Conservation (phyloP, 2,329 filamentous ascomycete genomes). For the Alternaria angustiovoidea region DNA sequence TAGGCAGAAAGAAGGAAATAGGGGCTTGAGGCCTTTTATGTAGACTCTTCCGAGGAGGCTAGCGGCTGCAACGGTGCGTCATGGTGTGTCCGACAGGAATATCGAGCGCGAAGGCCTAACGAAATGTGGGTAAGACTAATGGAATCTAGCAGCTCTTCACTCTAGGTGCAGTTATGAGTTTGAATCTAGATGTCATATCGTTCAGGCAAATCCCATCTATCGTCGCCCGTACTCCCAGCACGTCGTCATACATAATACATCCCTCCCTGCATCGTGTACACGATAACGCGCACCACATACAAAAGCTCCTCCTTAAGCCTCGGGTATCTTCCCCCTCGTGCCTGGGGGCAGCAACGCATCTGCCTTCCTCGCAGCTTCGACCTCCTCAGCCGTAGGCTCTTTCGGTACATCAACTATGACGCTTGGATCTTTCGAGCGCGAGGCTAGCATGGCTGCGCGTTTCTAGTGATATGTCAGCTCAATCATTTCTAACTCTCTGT, state of each 20-base stretch:
- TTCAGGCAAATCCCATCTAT: not conserved
- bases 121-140: not conserved
- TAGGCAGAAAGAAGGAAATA: not conserved
- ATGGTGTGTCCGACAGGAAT: too few relatives aligned
- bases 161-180: too few relatives aligned
- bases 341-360: conserved; percentile 13
- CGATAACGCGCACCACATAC: too few relatives aligned
- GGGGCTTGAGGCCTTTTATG: not conserved
- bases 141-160: fast-evolving
- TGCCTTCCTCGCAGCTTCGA: conserved; percentile 46
- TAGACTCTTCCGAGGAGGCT: not conserved
- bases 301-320: not conserved
- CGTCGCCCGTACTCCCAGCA: not conserved
- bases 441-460: conserved; percentile 48
- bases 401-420: conserved; percentile 57
- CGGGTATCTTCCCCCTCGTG: not conserved
- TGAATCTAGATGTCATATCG: not conserved
- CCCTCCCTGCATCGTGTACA: too few relatives aligned
- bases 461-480: conserved; percentile 37
- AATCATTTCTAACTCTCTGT: not conserved
- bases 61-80: not conserved
- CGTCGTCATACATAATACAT: fast-evolving
- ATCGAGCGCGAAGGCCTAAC: not conserved
- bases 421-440: conserved; percentile 52
- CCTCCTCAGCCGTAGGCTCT: conserved; percentile 55